These are phyloP conservation scores for Aspergillus persii DNA, from an alignment of 2,329 filamentous ascomycete species.

Conservation along the genomic window DNA sequence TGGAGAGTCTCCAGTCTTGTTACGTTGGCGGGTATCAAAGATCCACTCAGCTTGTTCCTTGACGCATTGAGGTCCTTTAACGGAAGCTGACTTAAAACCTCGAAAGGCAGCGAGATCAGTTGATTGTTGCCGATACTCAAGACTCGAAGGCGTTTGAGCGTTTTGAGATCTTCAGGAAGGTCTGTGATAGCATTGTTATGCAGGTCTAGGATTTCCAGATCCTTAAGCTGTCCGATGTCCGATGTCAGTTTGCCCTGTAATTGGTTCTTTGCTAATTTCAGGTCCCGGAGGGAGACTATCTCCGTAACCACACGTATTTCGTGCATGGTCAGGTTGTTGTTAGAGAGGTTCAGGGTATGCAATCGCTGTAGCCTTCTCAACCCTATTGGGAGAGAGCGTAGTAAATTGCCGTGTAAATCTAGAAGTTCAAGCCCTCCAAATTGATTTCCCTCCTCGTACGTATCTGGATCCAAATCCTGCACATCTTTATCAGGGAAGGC, in stretches of 20 bases:
- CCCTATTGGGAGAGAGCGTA: slow-evolving; percentile 71
- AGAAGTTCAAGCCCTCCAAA: slow-evolving; percentile 79
- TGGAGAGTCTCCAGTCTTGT: slow-evolving; percentile 64
- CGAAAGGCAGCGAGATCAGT: slow-evolving; percentile 69
- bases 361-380: slow-evolving; percentile 70
- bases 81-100: slow-evolving; percentile 64
- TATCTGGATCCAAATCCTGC: slow-evolving; percentile 59
- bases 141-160: slow-evolving; percentile 67
- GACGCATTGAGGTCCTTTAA: slow-evolving; percentile 70
- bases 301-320: slow-evolving; percentile 72
- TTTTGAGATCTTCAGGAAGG: slow-evolving; percentile 66
- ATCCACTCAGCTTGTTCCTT: slow-evolving; percentile 74
- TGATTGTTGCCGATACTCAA: slow-evolving; percentile 80
- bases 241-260: slow-evolving; percentile 66
- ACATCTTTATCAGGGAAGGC: slow-evolving; percentile 72
- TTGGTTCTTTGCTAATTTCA: slow-evolving; percentile 77
- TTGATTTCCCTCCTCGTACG: slow-evolving; percentile 67
- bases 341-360: slow-evolving; percentile 78
- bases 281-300: slow-evolving; percentile 69
- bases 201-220: slow-evolving; percentile 77
- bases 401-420: slow-evolving; percentile 81
- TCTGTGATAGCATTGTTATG: slow-evolving; percentile 74
- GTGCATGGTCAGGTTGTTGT: slow-evolving; percentile 74
- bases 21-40: slow-evolving; percentile 65
- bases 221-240: slow-evolving; percentile 61